phyloP scores from a whole-genome alignment of 2,329 filamentous ascomycete species.

The Microcera coccophila region DNA sequence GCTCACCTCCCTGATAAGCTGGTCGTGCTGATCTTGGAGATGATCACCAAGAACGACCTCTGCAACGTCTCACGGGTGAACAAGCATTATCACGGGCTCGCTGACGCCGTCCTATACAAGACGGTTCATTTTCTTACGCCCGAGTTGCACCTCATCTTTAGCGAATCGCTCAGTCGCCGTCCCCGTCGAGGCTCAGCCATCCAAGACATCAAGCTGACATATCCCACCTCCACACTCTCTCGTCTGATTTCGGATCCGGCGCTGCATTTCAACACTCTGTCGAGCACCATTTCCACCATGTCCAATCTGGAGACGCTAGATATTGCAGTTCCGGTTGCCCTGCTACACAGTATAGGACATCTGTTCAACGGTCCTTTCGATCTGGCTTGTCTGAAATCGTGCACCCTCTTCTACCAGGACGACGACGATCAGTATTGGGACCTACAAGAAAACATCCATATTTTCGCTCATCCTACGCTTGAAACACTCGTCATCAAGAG shows the following conservation, averaged over 20 bases:
- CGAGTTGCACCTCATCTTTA: no score
- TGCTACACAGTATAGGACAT: conserved; percentile 45
- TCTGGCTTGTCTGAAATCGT: conserved; percentile 44
- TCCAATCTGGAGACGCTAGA: conserved; percentile 47
- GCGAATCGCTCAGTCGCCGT: no score
- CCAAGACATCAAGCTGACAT: no score
- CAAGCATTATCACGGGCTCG: conserved; percentile 40
- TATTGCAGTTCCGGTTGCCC: conserved; percentile 41
- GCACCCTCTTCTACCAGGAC: conserved; percentile 46
- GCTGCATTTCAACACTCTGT: no score
- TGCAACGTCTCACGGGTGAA: conserved; percentile 42
- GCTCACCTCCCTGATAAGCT: conserved; percentile 37
- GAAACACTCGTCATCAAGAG: conserved; percentile 42
- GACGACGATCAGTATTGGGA: conserved; percentile 46
- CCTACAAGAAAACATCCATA: conserved; percentile 49
- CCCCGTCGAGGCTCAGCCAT: no score
- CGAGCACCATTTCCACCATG: conserved; percentile 47
- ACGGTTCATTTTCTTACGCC: conserved; percentile 44
- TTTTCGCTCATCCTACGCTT: conserved; percentile 47
- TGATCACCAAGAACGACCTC: conserved; percentile 38
- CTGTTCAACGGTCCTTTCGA: conserved; percentile 50
- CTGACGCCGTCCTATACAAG: conserved; percentile 46
- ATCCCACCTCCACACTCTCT: no score
- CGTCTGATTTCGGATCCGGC: no score
- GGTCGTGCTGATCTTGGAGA: conserved; percentile 39